Conservation (phyloP, 768 basidiomycete genomes). For the Leccinum arenicola region DNA sequence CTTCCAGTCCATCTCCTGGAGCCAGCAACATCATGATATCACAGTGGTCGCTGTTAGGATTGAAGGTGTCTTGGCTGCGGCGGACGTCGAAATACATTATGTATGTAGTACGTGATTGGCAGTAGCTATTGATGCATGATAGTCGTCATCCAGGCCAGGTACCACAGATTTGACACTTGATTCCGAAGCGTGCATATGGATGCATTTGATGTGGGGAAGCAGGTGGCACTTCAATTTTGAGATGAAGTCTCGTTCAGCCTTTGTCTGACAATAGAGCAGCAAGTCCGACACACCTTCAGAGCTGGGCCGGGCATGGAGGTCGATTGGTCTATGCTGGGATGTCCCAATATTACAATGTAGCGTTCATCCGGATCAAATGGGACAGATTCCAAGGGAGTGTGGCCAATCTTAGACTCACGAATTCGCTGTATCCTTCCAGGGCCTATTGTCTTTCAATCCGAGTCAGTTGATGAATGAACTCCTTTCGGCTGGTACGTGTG, state of each 20-base stretch:
- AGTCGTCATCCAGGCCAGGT: not conserved
- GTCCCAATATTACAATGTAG: not conserved
- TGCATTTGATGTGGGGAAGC: not conserved
- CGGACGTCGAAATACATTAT: not conserved
- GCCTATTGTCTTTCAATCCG: not conserved
- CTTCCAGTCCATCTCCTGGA: not conserved
- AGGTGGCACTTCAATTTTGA: not conserved
- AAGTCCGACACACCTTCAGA: not conserved
- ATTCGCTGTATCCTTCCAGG: not conserved
- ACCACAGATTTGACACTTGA: not conserved
- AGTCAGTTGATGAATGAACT: not conserved
- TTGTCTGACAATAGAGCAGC: not conserved
- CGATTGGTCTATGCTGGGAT: not conserved
- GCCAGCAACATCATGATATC: not conserved
- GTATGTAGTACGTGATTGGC: not conserved
- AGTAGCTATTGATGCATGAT: not conserved
- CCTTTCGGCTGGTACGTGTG: not conserved
- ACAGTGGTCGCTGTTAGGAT: not conserved
- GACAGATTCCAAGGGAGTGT: not conserved
- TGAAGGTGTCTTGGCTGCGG: not conserved
- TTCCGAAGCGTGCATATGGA: not conserved
- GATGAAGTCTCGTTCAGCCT: not conserved
- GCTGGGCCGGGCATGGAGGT: not conserved
- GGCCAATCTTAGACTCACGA: not conserved
- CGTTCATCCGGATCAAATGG: not conserved